These are phyloP conservation scores for Cenchrus purpureus DNA, from an alignment of 176 grass and related monocot genomes.

Conservation along the genomic window DNA sequence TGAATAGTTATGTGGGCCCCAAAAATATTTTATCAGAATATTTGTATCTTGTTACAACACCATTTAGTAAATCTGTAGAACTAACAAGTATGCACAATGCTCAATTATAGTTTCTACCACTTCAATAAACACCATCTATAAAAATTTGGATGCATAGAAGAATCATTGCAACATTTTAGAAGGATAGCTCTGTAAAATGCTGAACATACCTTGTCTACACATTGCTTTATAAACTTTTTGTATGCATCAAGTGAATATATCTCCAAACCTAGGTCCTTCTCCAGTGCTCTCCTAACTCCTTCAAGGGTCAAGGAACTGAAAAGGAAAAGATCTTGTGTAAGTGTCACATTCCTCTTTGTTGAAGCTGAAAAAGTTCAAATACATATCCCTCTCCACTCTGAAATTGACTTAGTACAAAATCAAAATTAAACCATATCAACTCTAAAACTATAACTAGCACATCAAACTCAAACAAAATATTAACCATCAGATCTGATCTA, in stretches of 20 bases:
- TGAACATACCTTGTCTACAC: slow-evolving; percentile 74
- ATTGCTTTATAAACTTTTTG: slow-evolving; percentile 85
- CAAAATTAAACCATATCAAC: neutral
- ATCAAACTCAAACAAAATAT: neutral
- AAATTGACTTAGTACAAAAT: neutral
- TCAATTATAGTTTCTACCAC: neutral
- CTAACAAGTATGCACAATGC: slow-evolving; percentile 3
- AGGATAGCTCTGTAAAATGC: neutral
- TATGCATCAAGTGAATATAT: slow-evolving; percentile 79
- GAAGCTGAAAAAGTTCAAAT: slow-evolving; percentile 16
- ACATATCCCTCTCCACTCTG: neutral
- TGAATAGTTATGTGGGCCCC: neutral
- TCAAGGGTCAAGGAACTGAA: slow-evolving; percentile 88
- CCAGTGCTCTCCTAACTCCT: slow-evolving; percentile 86
- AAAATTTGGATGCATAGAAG: neutral
- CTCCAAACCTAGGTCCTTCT: slow-evolving; percentile 77
- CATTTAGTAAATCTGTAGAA: slow-evolving; percentile 17
- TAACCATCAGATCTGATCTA: slow-evolving; percentile 4
- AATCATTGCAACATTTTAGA: neutral
- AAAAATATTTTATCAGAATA: slow-evolving; percentile 26
- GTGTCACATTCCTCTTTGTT: slow-evolving; percentile 1
- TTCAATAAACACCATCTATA: neutral
- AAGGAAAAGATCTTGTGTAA: slow-evolving; percentile 13
- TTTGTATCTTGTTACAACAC: neutral
- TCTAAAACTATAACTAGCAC: slow-evolving; percentile 1